Evolutionary conservation across 441 rosid genomes (phyloP).

Genomic region (Brassica balearica): DNA sequence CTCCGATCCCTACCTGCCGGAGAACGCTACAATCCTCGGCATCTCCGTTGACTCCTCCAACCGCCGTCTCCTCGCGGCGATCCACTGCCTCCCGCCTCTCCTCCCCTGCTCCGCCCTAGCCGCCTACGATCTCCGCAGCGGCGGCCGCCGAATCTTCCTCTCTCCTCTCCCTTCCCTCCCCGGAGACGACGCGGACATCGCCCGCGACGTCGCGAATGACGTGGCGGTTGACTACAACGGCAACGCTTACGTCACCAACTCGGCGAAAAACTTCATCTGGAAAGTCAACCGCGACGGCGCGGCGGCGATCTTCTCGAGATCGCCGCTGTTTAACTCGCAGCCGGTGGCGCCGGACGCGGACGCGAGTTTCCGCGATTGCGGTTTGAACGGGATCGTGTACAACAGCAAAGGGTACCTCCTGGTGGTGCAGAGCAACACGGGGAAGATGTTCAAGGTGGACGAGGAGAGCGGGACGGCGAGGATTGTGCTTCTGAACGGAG

Average conservation of each 20-base stretch:
- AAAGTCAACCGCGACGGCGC: constrained; percentile 63
- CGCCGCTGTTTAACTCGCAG: constrained; percentile 53
- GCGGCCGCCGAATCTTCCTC: constrained; percentile 65
- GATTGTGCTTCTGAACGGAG: constrained; percentile 56
- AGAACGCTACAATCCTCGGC: constrained; percentile 61
- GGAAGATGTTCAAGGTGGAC: constrained; percentile 87
- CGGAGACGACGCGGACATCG: constrained; percentile 35
- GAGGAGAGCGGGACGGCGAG: constrained; percentile 71
- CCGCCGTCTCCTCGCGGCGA: constrained; percentile 69
- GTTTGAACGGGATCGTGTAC: constrained; percentile 79
- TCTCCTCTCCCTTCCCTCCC: constrained; percentile 51
- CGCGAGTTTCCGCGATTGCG: constrained; percentile 51
- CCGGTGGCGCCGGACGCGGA: constrained; percentile 47
- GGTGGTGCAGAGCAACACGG: constrained; percentile 86
- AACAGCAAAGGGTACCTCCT: constrained; percentile 77
- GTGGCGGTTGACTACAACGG: constrained; percentile 80
- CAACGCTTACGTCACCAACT: constrained; percentile 83
- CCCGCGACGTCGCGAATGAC: constrained; percentile 63
- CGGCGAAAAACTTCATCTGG: constrained; percentile 81
- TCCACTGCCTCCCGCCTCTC: constrained; percentile 59
- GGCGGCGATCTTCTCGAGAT: constrained; percentile 72
- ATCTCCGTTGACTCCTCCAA: constrained; percentile 61
- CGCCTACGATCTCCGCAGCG: constrained; percentile 72
- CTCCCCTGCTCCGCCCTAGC: constrained; percentile 79
- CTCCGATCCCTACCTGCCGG: constrained; percentile 64